Conservation (phyloP, 257 asterid genomes). For the Gynochthodes officinalis region DNA sequence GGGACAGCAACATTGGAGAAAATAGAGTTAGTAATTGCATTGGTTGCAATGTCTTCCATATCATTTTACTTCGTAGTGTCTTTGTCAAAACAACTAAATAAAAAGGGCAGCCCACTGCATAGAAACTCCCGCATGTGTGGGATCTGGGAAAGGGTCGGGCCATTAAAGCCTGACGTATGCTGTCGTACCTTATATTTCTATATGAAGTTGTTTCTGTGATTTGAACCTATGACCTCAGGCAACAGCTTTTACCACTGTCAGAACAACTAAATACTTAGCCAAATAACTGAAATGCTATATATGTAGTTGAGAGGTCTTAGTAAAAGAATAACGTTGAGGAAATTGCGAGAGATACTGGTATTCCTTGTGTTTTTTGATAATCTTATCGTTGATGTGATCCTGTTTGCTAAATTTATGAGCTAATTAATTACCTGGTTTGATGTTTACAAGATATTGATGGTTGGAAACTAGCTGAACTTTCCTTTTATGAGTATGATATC, state of each 20-base stretch:
- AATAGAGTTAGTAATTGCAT: background rate
- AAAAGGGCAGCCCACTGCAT: too few relatives aligned
- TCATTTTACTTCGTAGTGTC: too few relatives aligned
- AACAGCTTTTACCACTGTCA: too few relatives aligned
- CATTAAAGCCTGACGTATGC: too few relatives aligned
- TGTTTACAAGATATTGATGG: background rate
- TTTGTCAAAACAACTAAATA: background rate
- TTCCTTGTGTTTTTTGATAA: background rate
- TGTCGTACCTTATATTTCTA: too few relatives aligned
- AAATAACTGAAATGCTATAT: background rate
- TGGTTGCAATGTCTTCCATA: background rate
- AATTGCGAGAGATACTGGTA: background rate
- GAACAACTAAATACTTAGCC: background rate
- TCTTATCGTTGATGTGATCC: background rate
- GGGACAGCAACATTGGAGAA: background rate
- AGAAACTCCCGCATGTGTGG: too few relatives aligned
- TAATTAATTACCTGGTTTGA: background rate
- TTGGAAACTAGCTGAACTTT: background rate
- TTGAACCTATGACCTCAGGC: too few relatives aligned
- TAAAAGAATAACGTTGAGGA: background rate
- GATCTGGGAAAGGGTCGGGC: too few relatives aligned
- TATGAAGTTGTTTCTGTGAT: too few relatives aligned
- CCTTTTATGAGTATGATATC: slow-evolving; percentile 7
- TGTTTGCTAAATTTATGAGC: background rate
- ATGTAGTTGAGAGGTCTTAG: background rate